Evolutionary conservation across 441 rosid species (phyloP), one percentile per base, ranked within the genome.

Genomic region (Euphorbia celastroides): DNA sequence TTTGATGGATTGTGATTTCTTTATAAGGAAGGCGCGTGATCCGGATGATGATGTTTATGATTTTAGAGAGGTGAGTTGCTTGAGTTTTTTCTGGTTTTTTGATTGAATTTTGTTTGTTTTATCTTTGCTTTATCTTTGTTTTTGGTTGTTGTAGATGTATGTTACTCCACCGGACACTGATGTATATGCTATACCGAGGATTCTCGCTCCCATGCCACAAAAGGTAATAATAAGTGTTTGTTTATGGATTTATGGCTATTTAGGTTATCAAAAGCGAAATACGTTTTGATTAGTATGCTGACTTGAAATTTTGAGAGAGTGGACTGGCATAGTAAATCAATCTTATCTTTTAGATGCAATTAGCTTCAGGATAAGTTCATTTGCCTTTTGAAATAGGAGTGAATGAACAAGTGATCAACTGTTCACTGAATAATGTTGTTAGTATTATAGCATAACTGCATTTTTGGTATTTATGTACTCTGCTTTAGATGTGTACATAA

Each of bases 111-210:
- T 0, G 20, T 12, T 65, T 20, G 46, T 59, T 50, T n/a, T 22
- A 52, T 28, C 30, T 57, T 58, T 13, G 66, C 66, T 20, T 5
- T 23, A 17, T 26, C 56, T 28, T 22, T 5, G 16, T 31, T 26
- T 16, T 9, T 44, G 2, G 68, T 48, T 71, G 70, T 10, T 82
- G 71, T 62, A 92, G 97, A 93, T 90, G 98, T 90, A 93, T 73
- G 96, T 90, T 48, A 88, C 97, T 71, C 98, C 98, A 22, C 97
- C 98, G 0, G 97, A 93, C 78, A 88, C 86, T 0, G 96, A 93
- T 79, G 75, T 88, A 46, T 93, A 93, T 82, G 80, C 96, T 11
- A 86, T 90, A 54, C 98, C 97, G 0, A 86, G 73, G 74, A 89
- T 93, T 80, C 88, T 93, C 38, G 92, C 94, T 50, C 91, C 90